phyloP scores from a whole-genome alignment of 148 eudicot species.

The Nepenthes gracilis region DNA sequence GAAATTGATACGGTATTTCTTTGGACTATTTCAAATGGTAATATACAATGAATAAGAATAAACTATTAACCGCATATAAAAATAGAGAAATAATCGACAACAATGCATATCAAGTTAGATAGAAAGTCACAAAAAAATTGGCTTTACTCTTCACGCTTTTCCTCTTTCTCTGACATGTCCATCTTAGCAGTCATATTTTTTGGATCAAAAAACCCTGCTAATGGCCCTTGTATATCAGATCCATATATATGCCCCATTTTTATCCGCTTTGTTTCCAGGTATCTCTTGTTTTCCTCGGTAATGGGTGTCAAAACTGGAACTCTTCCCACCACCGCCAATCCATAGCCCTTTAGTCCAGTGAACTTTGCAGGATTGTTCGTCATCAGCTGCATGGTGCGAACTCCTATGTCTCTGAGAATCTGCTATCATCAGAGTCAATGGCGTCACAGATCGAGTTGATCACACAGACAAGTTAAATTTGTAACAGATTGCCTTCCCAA shows the following conservation, averaged over 20 bases:
- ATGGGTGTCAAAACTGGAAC: slow-evolving; percentile 95
- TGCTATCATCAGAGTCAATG: slow-evolving; percentile 10
- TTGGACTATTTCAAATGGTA: no score
- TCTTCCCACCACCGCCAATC: slow-evolving; percentile 80
- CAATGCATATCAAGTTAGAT: no score
- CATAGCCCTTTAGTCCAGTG: slow-evolving; percentile 87
- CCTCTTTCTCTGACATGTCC: not conserved
- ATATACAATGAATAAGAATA: no score
- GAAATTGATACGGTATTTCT: no score
- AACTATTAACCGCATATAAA: no score
- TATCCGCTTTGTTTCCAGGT: slow-evolving; percentile 67
- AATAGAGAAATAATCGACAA: no score
- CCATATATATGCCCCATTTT: slow-evolving; percentile 97
- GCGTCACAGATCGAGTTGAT: not conserved
- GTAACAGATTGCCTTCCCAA: no score
- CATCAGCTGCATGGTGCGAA: slow-evolving; percentile 81
- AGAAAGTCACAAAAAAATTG: no score
- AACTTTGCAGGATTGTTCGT: slow-evolving; percentile 97
- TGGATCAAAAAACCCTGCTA: slow-evolving; percentile 18
- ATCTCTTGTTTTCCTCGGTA: slow-evolving; percentile 77
- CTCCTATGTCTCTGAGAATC: slow-evolving; percentile 79
- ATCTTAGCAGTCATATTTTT: not conserved
- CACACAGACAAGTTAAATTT: not conserved
- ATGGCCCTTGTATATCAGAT: slow-evolving; percentile 51
- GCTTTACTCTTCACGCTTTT: no score